Conservation (phyloP, 202 grass and related monocot species). For the Schoenoplectus triqueter region DNA sequence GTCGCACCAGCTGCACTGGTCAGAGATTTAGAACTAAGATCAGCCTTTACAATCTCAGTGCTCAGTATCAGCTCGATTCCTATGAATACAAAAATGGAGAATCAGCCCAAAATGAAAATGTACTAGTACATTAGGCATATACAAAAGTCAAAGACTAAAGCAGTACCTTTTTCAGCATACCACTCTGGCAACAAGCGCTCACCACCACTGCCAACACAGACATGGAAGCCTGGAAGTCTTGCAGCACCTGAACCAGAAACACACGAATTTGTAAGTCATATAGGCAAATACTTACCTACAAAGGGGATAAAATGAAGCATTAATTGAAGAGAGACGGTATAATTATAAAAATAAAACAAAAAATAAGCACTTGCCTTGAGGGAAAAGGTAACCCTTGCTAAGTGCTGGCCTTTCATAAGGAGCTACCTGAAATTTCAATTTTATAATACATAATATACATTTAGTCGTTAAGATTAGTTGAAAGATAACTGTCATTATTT, state of each 20-base stretch:
- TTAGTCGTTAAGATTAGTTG: not conserved
- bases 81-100: slow-evolving; percentile 43
- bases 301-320: not conserved
- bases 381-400: slow-evolving; percentile 92
- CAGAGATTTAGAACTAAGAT: slow-evolving; percentile 76
- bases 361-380: slow-evolving; percentile 56
- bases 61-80: slow-evolving; percentile 86
- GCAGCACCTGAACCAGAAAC: slow-evolving; percentile 62
- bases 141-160: slow-evolving; percentile 10
- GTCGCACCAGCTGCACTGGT: slow-evolving; percentile 69
- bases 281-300: not conserved
- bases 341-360: not conserved
- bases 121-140: not conserved
- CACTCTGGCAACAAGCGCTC: slow-evolving; percentile 88
- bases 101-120: not conserved
- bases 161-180: slow-evolving; percentile 82
- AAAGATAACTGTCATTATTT: not conserved
- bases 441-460: slow-evolving; percentile 23
- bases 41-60: slow-evolving; percentile 93
- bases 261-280: slow-evolving; percentile 18
- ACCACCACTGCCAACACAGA: slow-evolving; percentile 88
- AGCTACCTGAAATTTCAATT: slow-evolving; percentile 63
- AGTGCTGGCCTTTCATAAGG: slow-evolving; percentile 94
- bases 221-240: slow-evolving; percentile 95
- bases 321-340: not conserved